Evolutionary conservation across 2,329 filamentous ascomycete species (phyloP), one percentile per base, ranked within the genome.

Genomic region (Aureobasidium musti): DNA sequence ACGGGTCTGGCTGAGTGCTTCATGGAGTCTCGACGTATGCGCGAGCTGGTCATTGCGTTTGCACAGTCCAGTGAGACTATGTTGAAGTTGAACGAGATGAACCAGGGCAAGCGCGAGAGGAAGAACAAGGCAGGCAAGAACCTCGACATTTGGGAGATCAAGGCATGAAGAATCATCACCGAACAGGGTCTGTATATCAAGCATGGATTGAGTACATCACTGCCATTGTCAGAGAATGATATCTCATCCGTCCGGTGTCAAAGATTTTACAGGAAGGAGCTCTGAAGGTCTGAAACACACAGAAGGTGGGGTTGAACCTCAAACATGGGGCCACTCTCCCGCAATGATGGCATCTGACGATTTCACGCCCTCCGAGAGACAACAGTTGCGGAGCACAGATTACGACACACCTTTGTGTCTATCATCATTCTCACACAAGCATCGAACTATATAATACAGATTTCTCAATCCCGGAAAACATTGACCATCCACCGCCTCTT

Each of bases 11-110:
- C 77, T 23, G 72, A 74, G 30, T 69, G 73, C 35, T 79, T 82
- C 63, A 54, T 78, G 39, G 66, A 77, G 50, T 77, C 79, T 1
- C 76, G 77, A 1, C 69, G 79, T 35, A 81, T 82, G 80, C 72
- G 74, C 26, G 79, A 82, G 72, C 72, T 82, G 21, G 77, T 83
- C 28, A 72, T 75, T 73, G 86, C 85, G 13, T 88, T 98, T 74
- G 92, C 94, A 1, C 82, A 87, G 61, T 89, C 88, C 65, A 92
- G 91, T 77, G 90, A 91, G 77, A 87, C 89, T 2, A 86, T 91
- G 79, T 75, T 88, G 66, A 79, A 81, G 52, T 77, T 85, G 33
- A 81, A 79, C 60, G 78, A 78, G 50, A 72, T 73, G 66, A 74
- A 73, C n/a, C 74, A 76, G 69, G 78, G 77, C 71, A 76, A 75